Conservation (phyloP, 2,329 filamentous ascomycete species). For the Fonsecaea erecta region DNA sequence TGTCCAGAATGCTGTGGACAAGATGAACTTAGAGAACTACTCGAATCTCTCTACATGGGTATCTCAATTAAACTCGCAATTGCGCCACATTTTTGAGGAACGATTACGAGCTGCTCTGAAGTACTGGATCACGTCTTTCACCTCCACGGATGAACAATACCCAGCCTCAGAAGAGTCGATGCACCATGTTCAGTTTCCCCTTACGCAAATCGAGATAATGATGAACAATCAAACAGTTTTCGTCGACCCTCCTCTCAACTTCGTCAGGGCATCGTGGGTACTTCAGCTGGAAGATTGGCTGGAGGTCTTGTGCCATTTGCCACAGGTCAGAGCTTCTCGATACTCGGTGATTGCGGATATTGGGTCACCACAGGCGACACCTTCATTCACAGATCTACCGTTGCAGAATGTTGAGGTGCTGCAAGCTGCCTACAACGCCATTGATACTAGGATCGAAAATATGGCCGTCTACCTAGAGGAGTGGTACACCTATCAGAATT, state of each 20-base stretch:
- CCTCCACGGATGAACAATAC: slow-evolving; percentile 52
- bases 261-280: slow-evolving; percentile 91
- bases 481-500: slow-evolving; percentile 97
- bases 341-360: slow-evolving; percentile 85
- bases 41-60: slow-evolving; percentile 94
- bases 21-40: slow-evolving; percentile 94
- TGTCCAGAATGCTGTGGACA: slow-evolving; percentile 91
- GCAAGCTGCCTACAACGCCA: slow-evolving; percentile 75
- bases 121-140: slow-evolving; percentile 86
- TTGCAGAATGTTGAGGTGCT: slow-evolving; percentile 80
- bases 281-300: slow-evolving; percentile 92
- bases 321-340: slow-evolving; percentile 90
- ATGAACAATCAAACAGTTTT: slow-evolving; percentile 99
- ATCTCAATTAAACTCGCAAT: slow-evolving; percentile 78
- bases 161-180: slow-evolving; percentile 26
- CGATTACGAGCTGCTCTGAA: slow-evolving; percentile 83
- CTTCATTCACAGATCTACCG: slow-evolving; percentile 82
- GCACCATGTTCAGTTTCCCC: slow-evolving; percentile 49
- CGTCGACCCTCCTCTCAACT: slow-evolving; percentile 89
- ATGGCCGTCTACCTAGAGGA: slow-evolving; percentile 91
- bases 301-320: slow-evolving; percentile 86
- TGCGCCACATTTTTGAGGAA: slow-evolving; percentile 77
- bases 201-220: slow-evolving; percentile 84
- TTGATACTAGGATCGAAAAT: slow-evolving; percentile 80
- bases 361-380: slow-evolving; percentile 62